These are phyloP conservation scores for Nannochloris sp. DNA, from an alignment of 139 green algal species.

Conservation along the genomic window DNA sequence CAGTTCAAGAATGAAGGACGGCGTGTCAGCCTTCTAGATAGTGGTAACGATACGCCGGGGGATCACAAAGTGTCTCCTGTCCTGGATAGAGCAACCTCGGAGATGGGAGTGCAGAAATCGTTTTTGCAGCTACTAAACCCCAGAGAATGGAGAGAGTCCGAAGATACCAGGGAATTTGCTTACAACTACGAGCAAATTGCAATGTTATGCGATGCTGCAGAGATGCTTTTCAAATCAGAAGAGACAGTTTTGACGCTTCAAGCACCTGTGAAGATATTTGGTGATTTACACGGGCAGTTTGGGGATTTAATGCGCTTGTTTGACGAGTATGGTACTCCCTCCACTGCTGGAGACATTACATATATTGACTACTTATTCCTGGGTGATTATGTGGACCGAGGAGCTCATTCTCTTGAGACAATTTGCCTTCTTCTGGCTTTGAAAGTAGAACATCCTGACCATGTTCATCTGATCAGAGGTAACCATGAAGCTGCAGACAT, in stretches of 20 bases:
- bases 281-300: slow-evolving; percentile 98
- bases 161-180: slow-evolving; percentile 46
- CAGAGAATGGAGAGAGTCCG: slow-evolving; percentile 67
- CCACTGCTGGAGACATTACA: slow-evolving; percentile 95
- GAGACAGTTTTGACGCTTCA: slow-evolving; percentile 71
- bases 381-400: slow-evolving; percentile 86
- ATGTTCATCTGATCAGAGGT: slow-evolving; percentile 94
- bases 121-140: slow-evolving; percentile 83
- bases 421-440: slow-evolving; percentile 93
- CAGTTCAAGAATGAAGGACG: slow-evolving; percentile 97
- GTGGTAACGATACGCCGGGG: background rate
- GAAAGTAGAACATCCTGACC: slow-evolving; percentile 88
- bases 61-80: slow-evolving; percentile 26
- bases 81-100: slow-evolving; percentile 32
- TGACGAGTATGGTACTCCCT: slow-evolving; percentile 95
- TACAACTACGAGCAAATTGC: slow-evolving; percentile 79
- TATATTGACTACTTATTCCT: slow-evolving; percentile 95
- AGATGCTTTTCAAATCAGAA: slow-evolving; percentile 80
- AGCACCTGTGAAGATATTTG: slow-evolving; percentile 98
- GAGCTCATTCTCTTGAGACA: slow-evolving; percentile 56
- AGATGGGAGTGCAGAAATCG: slow-evolving; percentile 69
- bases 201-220: slow-evolving; percentile 84
- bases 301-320: slow-evolving; percentile 99
- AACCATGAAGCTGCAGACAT: slow-evolving; percentile 98
- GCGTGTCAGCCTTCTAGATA: slow-evolving; percentile 58